phyloP scores from a whole-genome alignment of 192 early-diverging fungal genomes.

The Coemansia sp. region DNA sequence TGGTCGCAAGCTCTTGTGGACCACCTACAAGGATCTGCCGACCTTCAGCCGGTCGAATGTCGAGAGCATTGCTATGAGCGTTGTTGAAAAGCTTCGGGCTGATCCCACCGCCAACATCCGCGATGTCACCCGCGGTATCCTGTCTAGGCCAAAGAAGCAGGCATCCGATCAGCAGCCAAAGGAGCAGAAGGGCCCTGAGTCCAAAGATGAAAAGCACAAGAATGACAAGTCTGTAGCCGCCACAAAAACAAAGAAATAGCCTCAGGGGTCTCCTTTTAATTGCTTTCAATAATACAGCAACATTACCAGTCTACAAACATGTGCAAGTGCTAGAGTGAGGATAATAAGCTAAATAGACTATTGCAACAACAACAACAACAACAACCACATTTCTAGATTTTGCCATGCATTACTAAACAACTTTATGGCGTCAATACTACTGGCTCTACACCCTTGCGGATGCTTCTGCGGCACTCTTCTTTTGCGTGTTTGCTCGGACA shows the following conservation, averaged over 20 bases:
- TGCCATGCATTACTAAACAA: neutral
- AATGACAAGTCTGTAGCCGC: neutral
- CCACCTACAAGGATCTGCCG: constrained; percentile 46
- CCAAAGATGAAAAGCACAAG: neutral
- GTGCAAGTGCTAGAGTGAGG: too few relatives aligned
- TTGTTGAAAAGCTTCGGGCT: constrained; percentile 29
- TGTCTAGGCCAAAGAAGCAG: constrained; percentile 10
- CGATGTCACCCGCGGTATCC: constrained; percentile 31
- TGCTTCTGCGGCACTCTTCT: neutral
- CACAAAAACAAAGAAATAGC: constrained; percentile 3
- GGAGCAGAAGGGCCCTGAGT: constrained; percentile 10
- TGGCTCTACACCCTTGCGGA: constrained; percentile 21
- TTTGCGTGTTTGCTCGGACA: constrained; percentile 21
- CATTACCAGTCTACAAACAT: too few relatives aligned
- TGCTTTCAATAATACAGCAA: too few relatives aligned
- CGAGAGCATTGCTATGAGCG: constrained; percentile 29
- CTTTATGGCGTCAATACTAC: neutral
- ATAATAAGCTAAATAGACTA: too few relatives aligned
- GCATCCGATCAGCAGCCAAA: constrained; percentile 17
- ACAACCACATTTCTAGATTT: neutral
- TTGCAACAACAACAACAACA: neutral
- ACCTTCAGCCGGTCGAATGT: constrained; percentile 30
- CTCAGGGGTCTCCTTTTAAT: neutral
- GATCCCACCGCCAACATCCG: constrained; percentile 45
- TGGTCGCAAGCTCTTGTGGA: constrained; percentile 40